Evolutionary conservation across 495 filamentous ascomycete genomes (phyloP).

Genomic region (Chlorociboria aeruginascens): DNA sequence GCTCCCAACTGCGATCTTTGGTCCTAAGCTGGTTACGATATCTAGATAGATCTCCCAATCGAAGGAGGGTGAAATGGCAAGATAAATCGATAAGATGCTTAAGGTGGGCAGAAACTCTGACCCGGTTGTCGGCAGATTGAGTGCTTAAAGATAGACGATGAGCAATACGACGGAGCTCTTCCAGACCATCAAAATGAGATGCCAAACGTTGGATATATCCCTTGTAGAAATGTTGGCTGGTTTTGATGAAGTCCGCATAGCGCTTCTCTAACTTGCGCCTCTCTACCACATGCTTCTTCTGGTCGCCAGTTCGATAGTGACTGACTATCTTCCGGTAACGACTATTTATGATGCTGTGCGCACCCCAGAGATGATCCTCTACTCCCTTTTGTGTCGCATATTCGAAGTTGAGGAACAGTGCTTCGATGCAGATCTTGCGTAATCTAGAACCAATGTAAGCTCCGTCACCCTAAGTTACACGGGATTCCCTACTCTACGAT

Average conservation of each 20-base stretch:
- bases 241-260: slow-evolving; percentile 76
- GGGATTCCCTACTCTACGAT: slow-evolving; percentile 39
- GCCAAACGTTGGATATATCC: slow-evolving; percentile 71
- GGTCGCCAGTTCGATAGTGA: slow-evolving; percentile 23
- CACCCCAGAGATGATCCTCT: slow-evolving; percentile 66
- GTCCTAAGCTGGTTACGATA: slow-evolving; percentile 66
- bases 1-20: slow-evolving; percentile 65
- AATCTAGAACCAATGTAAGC: slow-evolving; percentile 13
- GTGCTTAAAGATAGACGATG: slow-evolving; percentile 50
- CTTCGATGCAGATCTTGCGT: slow-evolving; percentile 43
- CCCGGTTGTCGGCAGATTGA: slow-evolving; percentile 24
- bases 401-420: slow-evolving; percentile 63
- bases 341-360: slow-evolving; percentile 63
- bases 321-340: slow-evolving; percentile 54
- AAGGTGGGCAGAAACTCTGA: slow-evolving; percentile 34
- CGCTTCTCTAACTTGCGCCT: slow-evolving; percentile 66
- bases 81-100: slow-evolving; percentile 50
- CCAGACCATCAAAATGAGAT: slow-evolving; percentile 56
- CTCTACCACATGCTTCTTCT: slow-evolving; percentile 53
- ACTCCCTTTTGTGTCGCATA: slow-evolving; percentile 48
- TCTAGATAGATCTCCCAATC: slow-evolving; percentile 80
- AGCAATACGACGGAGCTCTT: slow-evolving; percentile 60
- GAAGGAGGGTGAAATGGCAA: slow-evolving; percentile 75
- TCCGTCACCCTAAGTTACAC: no score
- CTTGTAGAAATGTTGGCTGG: slow-evolving; percentile 74